Conservation (phyloP, 208 protist genomes). For the Crithidia bombi region DNA sequence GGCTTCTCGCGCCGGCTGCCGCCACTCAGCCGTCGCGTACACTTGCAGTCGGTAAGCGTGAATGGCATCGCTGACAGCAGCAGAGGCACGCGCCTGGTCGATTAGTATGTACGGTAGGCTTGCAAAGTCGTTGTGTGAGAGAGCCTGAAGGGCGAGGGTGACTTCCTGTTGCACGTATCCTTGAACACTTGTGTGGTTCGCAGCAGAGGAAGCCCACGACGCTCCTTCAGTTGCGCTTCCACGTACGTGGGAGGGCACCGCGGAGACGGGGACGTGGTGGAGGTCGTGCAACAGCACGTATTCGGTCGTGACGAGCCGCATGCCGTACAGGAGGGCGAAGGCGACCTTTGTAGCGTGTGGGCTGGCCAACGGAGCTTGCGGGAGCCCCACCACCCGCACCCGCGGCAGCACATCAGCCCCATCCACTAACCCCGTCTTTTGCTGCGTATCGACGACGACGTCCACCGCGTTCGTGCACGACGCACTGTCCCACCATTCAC, state of each 20-base stretch:
- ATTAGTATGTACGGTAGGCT: conserved; percentile 18
- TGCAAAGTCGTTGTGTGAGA: conserved; percentile 19
- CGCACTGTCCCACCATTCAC: conserved; percentile 21
- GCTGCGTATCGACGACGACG: not conserved
- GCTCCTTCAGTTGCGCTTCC: not conserved
- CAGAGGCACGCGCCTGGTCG: conserved; percentile 8
- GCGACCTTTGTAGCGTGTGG: not conserved
- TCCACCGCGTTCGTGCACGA: not conserved
- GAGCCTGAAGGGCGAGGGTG: conserved; percentile 28
- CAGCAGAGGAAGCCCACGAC: not conserved
- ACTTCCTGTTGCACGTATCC: conserved; percentile 16
- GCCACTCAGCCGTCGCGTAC: conserved; percentile 16
- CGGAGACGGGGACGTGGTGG: conserved; percentile 4
- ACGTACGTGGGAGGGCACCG: not conserved
- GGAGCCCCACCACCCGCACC: conserved; percentile 20
- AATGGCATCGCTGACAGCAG: conserved; percentile 3
- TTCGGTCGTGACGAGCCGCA: conserved; percentile 22
- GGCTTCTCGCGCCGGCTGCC: conserved; percentile 6
- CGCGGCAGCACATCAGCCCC: not conserved
- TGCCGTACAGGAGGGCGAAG: conserved; percentile 14
- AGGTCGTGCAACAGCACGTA: conserved; percentile 22
- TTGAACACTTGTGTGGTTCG: not conserved
- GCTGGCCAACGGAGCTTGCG: not conserved
- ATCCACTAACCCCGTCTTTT: not conserved
- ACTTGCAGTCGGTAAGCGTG: conserved; percentile 36